Percentiles rank a stretch among this genome's conserved stretches.
Evolutionary conservation across 2,329 filamentous ascomycete species (phyloP).

Genomic region (Neopestalotiopsis rosae): DNA sequence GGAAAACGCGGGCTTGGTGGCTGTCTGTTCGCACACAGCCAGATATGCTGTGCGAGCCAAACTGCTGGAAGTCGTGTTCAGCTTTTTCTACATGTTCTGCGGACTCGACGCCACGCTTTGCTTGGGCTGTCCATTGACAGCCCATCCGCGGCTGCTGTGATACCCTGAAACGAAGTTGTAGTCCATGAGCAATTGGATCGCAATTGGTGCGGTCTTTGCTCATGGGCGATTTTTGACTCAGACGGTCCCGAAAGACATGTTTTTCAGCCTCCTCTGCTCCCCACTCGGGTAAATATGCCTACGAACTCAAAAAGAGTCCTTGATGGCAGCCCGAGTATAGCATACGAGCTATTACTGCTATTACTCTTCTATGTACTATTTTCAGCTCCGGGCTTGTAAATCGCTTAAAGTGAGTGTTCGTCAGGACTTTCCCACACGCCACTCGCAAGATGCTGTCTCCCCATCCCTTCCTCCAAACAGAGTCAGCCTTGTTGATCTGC

Average conservation of each 20-base stretch:
- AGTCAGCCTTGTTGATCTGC: background rate
- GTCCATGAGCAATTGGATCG: background rate
- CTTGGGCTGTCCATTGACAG: constrained; percentile 1
- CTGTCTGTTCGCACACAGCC: background rate
- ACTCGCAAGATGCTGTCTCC: background rate
- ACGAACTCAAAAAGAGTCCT: background rate
- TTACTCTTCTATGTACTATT: background rate
- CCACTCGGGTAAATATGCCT: constrained; percentile 1
- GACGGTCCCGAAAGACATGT: background rate
- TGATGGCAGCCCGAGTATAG: background rate
- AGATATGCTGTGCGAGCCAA: constrained; percentile 4
- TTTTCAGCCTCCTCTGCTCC: background rate
- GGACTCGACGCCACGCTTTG: background rate
- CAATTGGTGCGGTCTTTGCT: background rate
- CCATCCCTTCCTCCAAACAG: background rate
- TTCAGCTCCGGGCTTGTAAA: background rate
- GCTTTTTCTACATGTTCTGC: background rate
- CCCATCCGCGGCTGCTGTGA: background rate
- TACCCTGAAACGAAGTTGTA: background rate
- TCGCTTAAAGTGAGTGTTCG: background rate
- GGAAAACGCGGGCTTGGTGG: background rate
- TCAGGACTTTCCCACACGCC: background rate
- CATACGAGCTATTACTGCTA: background rate
- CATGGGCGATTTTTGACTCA: background rate
- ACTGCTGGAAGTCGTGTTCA: constrained; percentile 10